These are phyloP conservation scores for Musa acuminata DNA, from an alignment of 176 grass and related monocot genomes.

Conservation along the genomic window DNA sequence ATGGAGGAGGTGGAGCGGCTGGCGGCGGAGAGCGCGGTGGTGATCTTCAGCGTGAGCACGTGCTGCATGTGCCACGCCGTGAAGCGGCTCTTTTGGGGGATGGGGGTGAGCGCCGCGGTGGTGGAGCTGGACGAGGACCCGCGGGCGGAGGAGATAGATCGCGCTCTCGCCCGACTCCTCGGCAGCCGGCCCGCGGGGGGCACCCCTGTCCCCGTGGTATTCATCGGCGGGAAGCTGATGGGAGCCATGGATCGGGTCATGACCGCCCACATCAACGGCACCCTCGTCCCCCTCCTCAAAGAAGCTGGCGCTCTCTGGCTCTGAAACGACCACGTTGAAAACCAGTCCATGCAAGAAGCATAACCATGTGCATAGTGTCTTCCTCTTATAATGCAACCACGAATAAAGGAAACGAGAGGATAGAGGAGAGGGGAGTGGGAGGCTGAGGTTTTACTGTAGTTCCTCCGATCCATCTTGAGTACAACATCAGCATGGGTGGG, in stretches of 20 bases:
- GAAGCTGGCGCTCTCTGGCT: constrained; percentile 5
- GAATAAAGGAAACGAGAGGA: too few relatives aligned
- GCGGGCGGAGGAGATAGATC: constrained; percentile 51
- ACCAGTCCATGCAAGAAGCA: too few relatives aligned
- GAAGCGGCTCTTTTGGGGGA: constrained; percentile 95
- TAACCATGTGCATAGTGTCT: too few relatives aligned
- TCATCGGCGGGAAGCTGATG: constrained; percentile 4
- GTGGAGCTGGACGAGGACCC: constrained; percentile 89
- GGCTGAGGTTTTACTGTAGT: too few relatives aligned
- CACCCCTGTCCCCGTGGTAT: not conserved
- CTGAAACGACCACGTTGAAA: not conserved
- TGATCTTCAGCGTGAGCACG: constrained; percentile 92
- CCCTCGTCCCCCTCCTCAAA: constrained; percentile 2
- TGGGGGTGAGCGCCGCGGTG: constrained; percentile 83
- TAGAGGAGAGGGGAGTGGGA: too few relatives aligned
- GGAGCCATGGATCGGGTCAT: not conserved
- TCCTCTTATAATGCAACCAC: too few relatives aligned
- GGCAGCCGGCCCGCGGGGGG: not conserved
- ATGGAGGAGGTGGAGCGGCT: constrained; percentile 56
- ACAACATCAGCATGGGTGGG: too few relatives aligned
- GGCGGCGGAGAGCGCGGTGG: constrained; percentile 86
- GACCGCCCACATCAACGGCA: constrained; percentile 4
- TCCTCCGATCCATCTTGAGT: too few relatives aligned
- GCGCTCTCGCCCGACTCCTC: constrained; percentile 52
- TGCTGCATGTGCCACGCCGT: constrained; percentile 99